Conservation (phyloP, 2,329 filamentous ascomycete species). For the Fusarium nematophilum region DNA sequence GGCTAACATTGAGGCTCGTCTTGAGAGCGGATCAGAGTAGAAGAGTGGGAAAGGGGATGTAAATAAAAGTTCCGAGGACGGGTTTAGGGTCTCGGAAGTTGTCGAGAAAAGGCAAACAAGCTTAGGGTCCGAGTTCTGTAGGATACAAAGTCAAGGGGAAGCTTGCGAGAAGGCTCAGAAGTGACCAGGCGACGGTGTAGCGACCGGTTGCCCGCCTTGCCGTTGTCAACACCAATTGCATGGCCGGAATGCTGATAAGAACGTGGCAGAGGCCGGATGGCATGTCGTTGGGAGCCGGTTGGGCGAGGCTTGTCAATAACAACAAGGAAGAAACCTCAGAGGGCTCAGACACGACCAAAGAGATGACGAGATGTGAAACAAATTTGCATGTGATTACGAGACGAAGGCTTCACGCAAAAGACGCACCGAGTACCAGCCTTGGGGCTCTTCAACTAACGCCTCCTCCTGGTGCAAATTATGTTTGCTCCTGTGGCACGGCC, state of each 20-base stretch:
- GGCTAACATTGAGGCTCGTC: constrained; percentile 16
- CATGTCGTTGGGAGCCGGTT: constrained; percentile 30
- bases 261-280: constrained; percentile 33
- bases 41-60: background rate
- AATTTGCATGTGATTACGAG: constrained; percentile 41
- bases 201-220: constrained; percentile 19
- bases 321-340: constrained; percentile 19
- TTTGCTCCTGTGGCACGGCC: constrained; percentile 1
- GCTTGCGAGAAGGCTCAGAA: constrained; percentile 16
- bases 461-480: constrained; percentile 2
- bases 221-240: constrained; percentile 31
- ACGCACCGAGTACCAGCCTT: constrained; percentile 26
- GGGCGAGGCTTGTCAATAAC: constrained; percentile 11
- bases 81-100: background rate
- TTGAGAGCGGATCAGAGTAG: constrained; percentile 6
- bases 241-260: constrained; percentile 35
- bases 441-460: background rate
- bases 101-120: background rate
- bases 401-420: constrained; percentile 11
- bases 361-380: constrained; percentile 37
- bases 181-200: constrained; percentile 9
- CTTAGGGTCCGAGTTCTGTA: background rate
- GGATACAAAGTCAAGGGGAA: constrained; percentile 7
- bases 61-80: background rate
- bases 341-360: too few species aligned